phyloP scores from a whole-genome alignment of 2,329 filamentous ascomycete species.

The Monilinia fructigena region DNA sequence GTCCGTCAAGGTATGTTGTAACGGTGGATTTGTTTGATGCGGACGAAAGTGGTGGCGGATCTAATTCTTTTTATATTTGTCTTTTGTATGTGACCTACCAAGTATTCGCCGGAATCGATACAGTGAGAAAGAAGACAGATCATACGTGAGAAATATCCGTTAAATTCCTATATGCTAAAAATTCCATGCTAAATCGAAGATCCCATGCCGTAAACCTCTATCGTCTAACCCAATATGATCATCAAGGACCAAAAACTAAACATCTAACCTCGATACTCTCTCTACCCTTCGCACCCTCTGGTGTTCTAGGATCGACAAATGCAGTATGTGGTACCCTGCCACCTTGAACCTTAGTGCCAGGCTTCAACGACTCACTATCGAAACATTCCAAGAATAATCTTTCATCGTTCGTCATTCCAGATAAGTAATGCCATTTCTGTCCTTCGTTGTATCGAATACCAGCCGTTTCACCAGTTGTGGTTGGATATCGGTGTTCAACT shows the following conservation, averaged over 20 bases:
- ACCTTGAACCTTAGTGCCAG: slow-evolving; percentile 50
- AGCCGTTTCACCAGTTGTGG: slow-evolving; percentile 38
- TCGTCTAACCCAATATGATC: background rate
- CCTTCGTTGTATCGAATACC: slow-evolving; percentile 37
- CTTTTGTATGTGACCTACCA: background rate
- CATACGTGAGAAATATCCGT: background rate
- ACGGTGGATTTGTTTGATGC: background rate
- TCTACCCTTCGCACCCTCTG: slow-evolving; percentile 65
- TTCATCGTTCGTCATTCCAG: slow-evolving; percentile 40
- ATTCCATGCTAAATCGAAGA: background rate
- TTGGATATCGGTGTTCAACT: slow-evolving; percentile 39
- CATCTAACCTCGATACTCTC: slow-evolving; percentile 90
- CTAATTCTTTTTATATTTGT: background rate
- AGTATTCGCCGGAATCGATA: background rate
- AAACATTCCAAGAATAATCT: slow-evolving; percentile 41
- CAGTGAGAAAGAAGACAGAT: too few relatives aligned
- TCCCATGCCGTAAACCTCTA: background rate
- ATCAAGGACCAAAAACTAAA: slow-evolving; percentile 67
- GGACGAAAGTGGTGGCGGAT: background rate
- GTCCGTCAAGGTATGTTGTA: background rate
- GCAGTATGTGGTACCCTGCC: slow-evolving; percentile 57
- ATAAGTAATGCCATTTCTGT: slow-evolving; percentile 41
- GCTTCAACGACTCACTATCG: slow-evolving; percentile 46
- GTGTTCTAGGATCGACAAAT: slow-evolving; percentile 73
- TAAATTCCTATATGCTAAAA: background rate